Conservation (phyloP, 345 rosid genomes). For the Linum lewisii region DNA sequence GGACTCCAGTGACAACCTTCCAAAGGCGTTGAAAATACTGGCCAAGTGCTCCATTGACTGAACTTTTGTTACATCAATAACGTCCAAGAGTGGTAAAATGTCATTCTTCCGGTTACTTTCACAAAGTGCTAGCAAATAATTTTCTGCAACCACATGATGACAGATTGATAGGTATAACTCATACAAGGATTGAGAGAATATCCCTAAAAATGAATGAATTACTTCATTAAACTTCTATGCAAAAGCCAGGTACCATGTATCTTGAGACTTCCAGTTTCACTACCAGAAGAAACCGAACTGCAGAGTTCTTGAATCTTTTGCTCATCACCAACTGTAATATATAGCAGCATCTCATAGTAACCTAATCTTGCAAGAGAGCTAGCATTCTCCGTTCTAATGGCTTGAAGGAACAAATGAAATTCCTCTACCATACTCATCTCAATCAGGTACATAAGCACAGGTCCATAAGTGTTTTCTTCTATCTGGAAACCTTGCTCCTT, state of each 20-base stretch:
- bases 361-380: slow-evolving; percentile 40
- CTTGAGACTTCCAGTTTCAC: slow-evolving; percentile 17
- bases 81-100: slow-evolving; percentile 44
- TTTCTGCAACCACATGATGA: slow-evolving; percentile 37
- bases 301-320: slow-evolving; percentile 55
- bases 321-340: slow-evolving; percentile 34
- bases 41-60: slow-evolving; percentile 27
- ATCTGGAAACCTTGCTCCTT: slow-evolving; percentile 59
- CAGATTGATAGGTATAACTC: not conserved
- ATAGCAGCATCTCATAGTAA: slow-evolving; percentile 81
- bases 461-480: slow-evolving; percentile 54
- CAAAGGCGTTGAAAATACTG: slow-evolving; percentile 51
- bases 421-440: slow-evolving; percentile 58
- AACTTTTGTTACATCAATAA: slow-evolving; percentile 45
- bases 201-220: not conserved
- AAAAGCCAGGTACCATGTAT: slow-evolving; percentile 37
- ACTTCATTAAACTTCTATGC: not conserved
- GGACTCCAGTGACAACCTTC: slow-evolving; percentile 49
- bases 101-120: slow-evolving; percentile 46
- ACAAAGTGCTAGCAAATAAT: slow-evolving; percentile 62
- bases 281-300: slow-evolving; percentile 17
- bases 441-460: slow-evolving; percentile 52
- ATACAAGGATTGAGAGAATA: not conserved
- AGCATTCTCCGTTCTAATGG: slow-evolving; percentile 32
- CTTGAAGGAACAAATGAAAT: slow-evolving; percentile 31